Evolutionary conservation across 2,329 filamentous ascomycete genomes (phyloP).

Genomic region (Fusarium sambucinum): DNA sequence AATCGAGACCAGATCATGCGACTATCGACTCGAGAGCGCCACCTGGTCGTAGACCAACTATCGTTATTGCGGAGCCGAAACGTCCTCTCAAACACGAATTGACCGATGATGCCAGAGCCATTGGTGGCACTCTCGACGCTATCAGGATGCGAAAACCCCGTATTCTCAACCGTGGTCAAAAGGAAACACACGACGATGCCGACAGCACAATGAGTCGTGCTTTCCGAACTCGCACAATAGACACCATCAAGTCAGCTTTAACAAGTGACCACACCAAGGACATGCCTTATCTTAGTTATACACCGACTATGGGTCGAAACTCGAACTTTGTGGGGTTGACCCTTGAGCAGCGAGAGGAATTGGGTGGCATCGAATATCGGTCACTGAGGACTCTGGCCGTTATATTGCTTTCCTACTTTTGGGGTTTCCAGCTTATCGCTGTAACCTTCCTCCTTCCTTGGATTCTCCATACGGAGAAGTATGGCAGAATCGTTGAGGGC

Average conservation of each 20-base stretch:
- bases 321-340: conserved; percentile 90
- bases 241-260: conserved; percentile 68
- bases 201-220: conserved; percentile 47
- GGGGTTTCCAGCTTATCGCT: conserved; percentile 83
- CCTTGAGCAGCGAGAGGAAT: conserved; percentile 91
- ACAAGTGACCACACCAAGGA: conserved; percentile 67
- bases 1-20: conserved; percentile 45
- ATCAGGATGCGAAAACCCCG: conserved; percentile 61
- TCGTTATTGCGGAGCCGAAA: conserved; percentile 75
- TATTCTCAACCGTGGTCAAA: conserved; percentile 54
- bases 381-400: conserved; percentile 86
- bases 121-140: conserved; percentile 55
- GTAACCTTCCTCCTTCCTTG: conserved; percentile 81
- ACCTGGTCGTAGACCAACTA: conserved; percentile 64
- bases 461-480: conserved; percentile 75
- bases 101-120: conserved; percentile 58
- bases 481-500: conserved; percentile 72
- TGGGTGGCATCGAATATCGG: conserved; percentile 96
- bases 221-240: conserved; percentile 64
- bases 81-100: conserved; percentile 54
- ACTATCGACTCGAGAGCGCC: conserved; percentile 40
- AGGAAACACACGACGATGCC: conserved; percentile 55
- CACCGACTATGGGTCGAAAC: conserved; percentile 91
- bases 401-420: conserved; percentile 83
- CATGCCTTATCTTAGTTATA: conserved; percentile 93